Percentiles rank a stretch among this genome's conserved stretches.
These are phyloP conservation scores for Echinosophora koreensis DNA, from an alignment of 306 rosid species.

Conservation along the genomic window DNA sequence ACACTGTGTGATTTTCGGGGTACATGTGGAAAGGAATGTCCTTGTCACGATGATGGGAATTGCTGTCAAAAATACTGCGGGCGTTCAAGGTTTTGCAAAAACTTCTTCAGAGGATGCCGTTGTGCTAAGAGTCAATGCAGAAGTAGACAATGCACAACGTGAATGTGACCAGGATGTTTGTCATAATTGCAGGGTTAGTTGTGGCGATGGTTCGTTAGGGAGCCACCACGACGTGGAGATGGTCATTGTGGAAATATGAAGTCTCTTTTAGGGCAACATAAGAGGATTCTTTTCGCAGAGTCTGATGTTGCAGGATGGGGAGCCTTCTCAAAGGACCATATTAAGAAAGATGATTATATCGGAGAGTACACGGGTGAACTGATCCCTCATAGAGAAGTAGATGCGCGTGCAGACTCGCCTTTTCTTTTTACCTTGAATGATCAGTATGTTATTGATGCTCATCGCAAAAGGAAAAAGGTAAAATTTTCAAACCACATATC, in stretches of 20 bases:
- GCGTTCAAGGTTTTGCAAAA: conserved; percentile 82
- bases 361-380: no score
- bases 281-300: conserved; percentile 82
- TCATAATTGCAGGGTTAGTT: conserved; percentile 87
- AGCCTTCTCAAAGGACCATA: conserved; percentile 85
- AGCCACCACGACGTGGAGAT: conserved; percentile 78
- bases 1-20: no score
- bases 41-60: no score
- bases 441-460: conserved; percentile 89
- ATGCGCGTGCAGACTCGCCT: no score
- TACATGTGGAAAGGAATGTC: no score
- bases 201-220: conserved; percentile 44
- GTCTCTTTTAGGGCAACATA: conserved; percentile 75
- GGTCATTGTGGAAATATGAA: conserved; percentile 91
- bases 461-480: conserved; percentile 83
- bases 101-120: conserved; percentile 87
- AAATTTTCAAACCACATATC: conserved; percentile 92
- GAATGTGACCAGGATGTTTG: conserved; percentile 98
- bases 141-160: conserved; percentile 89
- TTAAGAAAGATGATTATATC: no score
- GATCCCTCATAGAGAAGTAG: no score
- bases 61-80: conserved; percentile 35
- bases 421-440: no score
- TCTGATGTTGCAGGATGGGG: conserved; percentile 96
- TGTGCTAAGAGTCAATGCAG: conserved; percentile 87